Base-by-base conservation (phyloP, 345 rosid genomes). In the Lepidium sativum region DNA sequence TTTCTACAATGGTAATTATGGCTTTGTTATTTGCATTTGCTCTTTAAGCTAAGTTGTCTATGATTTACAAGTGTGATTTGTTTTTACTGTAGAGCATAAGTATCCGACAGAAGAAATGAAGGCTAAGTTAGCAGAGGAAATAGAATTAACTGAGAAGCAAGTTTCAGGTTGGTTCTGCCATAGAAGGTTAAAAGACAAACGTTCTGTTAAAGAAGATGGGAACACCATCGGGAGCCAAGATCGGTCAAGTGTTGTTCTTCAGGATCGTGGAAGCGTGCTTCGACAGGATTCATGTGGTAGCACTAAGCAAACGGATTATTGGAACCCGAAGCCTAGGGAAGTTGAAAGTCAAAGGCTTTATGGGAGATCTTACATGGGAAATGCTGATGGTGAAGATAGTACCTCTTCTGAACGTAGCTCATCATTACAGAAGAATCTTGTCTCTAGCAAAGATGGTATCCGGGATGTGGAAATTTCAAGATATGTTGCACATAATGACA, bases 121-220 rank as follows among this genome's bases (percentile, higher is more conserved):
- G 72, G 70, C 63, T 14, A 77, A 81, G 75, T 55, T 92, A 61
- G 87, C 97, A 13, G 87, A 76, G 67, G 73, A 81, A 74, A 49
- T 87, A 41, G 89, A 84, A 6, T 77, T 92, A 83, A 92, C 98
- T 1, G 90, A 92, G 78, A 92, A 87, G 71, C 97, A 92, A 86
- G 81, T 92, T 73, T 85, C 96, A 21, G 89, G 97, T 41, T 92
- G 98, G 98, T 92, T 92, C 80, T 92, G 98, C 72, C 98, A 89
- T 78, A 82, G 96, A 84, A 85, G 97, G 76, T 79, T 86, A 62
- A 92, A 92, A 74, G 97, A 92, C 61, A 87, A 83, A 75, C 84
- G 80, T 64, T 72, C 74, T 47, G 68, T 65, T 49, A 87, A 73
- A 76, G 91, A 82, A 48, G 96, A 87, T 67, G 78, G 54, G 42